Evolutionary conservation across 1,284 basidiomycete genomes (phyloP), one percentile per base, ranked within the genome.

Genomic region (Ceratobasidium sp.): DNA sequence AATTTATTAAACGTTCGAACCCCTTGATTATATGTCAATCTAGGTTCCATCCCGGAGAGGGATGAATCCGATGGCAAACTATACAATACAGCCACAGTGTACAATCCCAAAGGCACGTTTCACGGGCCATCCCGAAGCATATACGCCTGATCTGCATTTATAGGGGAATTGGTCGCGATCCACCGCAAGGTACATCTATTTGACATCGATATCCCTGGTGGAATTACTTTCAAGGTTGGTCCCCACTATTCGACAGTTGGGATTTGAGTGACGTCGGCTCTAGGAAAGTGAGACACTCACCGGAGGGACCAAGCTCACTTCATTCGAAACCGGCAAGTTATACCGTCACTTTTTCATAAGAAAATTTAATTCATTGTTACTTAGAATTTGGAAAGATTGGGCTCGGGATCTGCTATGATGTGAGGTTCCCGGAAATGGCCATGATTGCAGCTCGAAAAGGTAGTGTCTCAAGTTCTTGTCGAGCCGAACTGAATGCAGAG

Each of bases 161-260:
- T 71, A 93, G 93, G 93, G 13, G 86, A 90, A 58, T 83, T 98
- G 46, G 86, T 99, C 29, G 90, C 91, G 0, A 86, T 86, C 41
- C 93, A 98, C 77, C 87, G 96, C 64, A 98, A 99, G 78, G 85
- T 99, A 1, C 97, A 99, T 76, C 81, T 99, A 8, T 99, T 99
- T 76, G 96, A 99, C 77, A 98, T 99, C 71, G 93, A 99, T 76
- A 96, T 98, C 67, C 95, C 95, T 0, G 96, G 96, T 19, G 90
- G 93, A 77, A 98, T 99, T 78, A 94, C 81, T 2, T 99, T 99
- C 86, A 96, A 96, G 82, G 94, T 90, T 68, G 71, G 79, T 36
- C 33, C 33, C 39, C 25, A 72, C 41, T 49, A 29, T 21, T 29
- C n/a, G 23, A 39, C 27, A 19, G 42, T n/a, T 41, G 7, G 19